Evolutionary conservation across 257 asterid species (phyloP), one percentile per base, ranked within the genome.

Genomic region (Solanum peruvianum): DNA sequence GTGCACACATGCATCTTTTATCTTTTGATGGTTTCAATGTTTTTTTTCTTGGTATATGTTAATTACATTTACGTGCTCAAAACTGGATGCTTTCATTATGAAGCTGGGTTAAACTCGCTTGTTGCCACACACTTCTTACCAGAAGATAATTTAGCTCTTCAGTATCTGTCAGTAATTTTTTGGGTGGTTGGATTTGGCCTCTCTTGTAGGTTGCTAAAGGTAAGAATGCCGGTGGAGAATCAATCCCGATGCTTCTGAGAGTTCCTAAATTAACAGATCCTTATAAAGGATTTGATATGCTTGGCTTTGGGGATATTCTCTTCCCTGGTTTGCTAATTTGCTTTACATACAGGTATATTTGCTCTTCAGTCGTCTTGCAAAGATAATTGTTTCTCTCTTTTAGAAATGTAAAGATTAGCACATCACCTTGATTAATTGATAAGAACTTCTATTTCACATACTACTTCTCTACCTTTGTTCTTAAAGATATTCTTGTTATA

Each of bases 221-320:
- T 89, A 95, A 93, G 82, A 93, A 93, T 58, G 91, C 94, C 87
- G 96, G 99, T 87, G 99, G 99, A 91, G 99, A 97, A 92, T 95
- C 99, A 31, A 96, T 97, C 85, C 99, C 99, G 71, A 95, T 97
- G 99, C 99, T 96, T 87, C 89, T 97, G 93, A 93, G 97, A 91
- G 93, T 94, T 86, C 99, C 99, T 89, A 96, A 98, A 88, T 27
- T 91, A 70, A 92, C 91, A 87, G 99, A 97, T 90, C 99, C 99
- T 88, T 97, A 97, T 93, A 91, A 91, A 49, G 99, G 99, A 80
- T 96, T 91, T 92, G 92, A 97, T 90, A 97, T 97, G 99, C 94
- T 97, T 84, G 99, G 99, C 77, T 96, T 97, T 91, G 99, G 99
- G 77, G 99, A 97, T 89, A 96, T 97, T 86, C 93, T 97, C 76